A percentile compares a stretch with the other conserved stretches of the same genome.
These are phyloP conservation scores for Thielaviopsis punctulata DNA, from an alignment of 2,329 filamentous ascomycete species.

Conservation along the genomic window DNA sequence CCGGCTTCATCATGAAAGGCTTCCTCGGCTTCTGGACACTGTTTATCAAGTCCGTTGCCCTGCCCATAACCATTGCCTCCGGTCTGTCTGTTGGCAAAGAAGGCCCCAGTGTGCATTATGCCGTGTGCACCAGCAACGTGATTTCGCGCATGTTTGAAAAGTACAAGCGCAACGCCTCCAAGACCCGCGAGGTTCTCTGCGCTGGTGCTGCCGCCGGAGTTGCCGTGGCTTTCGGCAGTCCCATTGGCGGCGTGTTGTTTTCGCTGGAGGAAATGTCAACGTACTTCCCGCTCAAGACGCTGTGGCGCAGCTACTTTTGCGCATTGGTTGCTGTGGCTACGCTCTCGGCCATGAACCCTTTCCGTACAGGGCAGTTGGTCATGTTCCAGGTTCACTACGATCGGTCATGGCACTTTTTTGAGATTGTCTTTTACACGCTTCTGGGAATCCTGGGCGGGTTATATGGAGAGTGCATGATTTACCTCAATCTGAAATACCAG, in stretches of 20 bases:
- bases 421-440: constrained; percentile 79
- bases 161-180: constrained; percentile 79
- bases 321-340: constrained; percentile 88
- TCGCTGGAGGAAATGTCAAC: constrained; percentile 96
- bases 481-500: constrained; percentile 85
- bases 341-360: constrained; percentile 89
- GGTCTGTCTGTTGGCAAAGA: constrained; percentile 93
- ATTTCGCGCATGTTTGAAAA: constrained; percentile 87
- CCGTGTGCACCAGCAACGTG: constrained; percentile 92
- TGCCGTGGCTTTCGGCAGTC: constrained; percentile 90
- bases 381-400: constrained; percentile 98
- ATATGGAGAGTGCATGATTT: constrained; percentile 93
- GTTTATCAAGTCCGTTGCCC: constrained; percentile 78
- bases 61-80: constrained; percentile 84
- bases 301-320: constrained; percentile 98
- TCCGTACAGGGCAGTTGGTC: constrained; percentile 89
- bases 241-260: constrained; percentile 91
- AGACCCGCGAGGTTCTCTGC: constrained; percentile 86
- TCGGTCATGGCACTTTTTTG: constrained; percentile 94
- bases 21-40: constrained; percentile 87
- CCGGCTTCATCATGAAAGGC: constrained; percentile 97
- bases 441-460: constrained; percentile 86
- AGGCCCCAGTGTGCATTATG: constrained; percentile 96
- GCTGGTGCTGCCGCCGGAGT: constrained; percentile 91
- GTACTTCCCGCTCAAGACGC: constrained; percentile 88